Conservation (phyloP, 1,284 basidiomycete genomes). For the Boletus holoroseus region DNA sequence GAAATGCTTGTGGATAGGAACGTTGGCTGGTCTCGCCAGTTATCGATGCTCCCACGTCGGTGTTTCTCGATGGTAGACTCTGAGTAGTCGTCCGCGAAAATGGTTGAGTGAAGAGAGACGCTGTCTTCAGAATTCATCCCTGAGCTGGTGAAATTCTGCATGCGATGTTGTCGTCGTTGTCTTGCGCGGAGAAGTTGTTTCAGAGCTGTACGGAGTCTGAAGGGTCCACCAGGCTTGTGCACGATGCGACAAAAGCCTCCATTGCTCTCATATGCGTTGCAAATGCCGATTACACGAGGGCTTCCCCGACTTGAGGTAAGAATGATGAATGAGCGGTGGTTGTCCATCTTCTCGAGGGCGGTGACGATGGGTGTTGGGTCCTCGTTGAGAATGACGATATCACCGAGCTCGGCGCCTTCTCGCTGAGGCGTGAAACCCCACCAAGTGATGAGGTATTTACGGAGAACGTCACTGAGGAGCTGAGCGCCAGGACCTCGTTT, state of each 20-base stretch:
- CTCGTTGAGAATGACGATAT: conserved; percentile 84
- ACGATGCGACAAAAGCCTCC: conserved; percentile 84
- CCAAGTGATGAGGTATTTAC: conserved; percentile 65
- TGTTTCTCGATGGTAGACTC: conserved; percentile 17
- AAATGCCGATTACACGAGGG: conserved; percentile 54
- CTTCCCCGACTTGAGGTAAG: conserved; percentile 69
- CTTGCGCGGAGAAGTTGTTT: conserved; percentile 64
- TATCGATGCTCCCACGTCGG: conserved; percentile 24
- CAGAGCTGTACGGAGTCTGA: conserved; percentile 63
- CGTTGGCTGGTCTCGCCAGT: conserved; percentile 23
- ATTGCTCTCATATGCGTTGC: conserved; percentile 68
- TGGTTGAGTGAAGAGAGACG: conserved; percentile 30
- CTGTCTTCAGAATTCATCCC: conserved; percentile 26
- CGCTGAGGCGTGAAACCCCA: conserved; percentile 68
- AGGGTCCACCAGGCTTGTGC: conserved; percentile 87
- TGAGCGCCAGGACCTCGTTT: conserved; percentile 61
- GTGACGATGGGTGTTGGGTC: conserved; percentile 55
- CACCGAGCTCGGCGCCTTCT: conserved; percentile 47
- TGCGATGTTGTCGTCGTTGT: conserved; percentile 31
- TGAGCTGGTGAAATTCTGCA: conserved; percentile 12
- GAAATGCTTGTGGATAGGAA: conserved; percentile 12
- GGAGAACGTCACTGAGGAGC: conserved; percentile 60
- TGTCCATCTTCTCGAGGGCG: conserved; percentile 55
- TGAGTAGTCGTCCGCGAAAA: conserved; percentile 26
- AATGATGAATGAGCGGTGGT: conserved; percentile 65